A percentile compares a stretch with the other conserved stretches of the same genome.
These are phyloP conservation scores for Diplodia sapinea DNA, from an alignment of 2,329 filamentous ascomycete genomes.

Conservation along the genomic window DNA sequence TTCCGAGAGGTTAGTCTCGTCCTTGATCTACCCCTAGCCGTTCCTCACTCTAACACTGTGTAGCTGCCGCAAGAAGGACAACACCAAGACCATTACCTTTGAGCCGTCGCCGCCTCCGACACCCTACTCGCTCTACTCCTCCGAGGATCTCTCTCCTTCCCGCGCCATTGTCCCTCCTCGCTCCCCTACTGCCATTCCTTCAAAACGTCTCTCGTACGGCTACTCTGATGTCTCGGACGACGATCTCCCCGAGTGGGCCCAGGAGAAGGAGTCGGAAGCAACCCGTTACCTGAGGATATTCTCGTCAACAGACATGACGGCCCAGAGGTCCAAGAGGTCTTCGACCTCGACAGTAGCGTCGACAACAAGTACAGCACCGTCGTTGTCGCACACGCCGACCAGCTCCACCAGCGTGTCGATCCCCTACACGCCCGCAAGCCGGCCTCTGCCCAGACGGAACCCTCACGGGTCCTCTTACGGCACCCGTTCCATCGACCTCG, in stretches of 20 bases:
- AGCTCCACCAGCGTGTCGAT: slow-evolving; percentile 54
- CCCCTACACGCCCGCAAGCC: slow-evolving; percentile 48
- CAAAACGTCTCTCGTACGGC: slow-evolving; percentile 48
- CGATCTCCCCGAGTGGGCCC: slow-evolving; percentile 38
- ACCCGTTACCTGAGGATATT: slow-evolving; percentile 52
- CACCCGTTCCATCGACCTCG: slow-evolving; percentile 52
- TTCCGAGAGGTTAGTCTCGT: slow-evolving; percentile 62
- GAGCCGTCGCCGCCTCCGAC: slow-evolving; percentile 47
- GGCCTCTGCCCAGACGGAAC: slow-evolving; percentile 49
- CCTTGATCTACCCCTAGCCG: slow-evolving; percentile 11
- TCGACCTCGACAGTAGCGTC: slow-evolving; percentile 42
- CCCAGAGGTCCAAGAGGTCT: slow-evolving; percentile 36
- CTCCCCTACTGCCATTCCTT: slow-evolving; percentile 52
- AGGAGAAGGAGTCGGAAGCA: slow-evolving; percentile 48
- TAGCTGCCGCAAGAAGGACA: slow-evolving; percentile 56
- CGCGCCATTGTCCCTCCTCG: slow-evolving; percentile 55
- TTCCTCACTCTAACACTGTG: slow-evolving; percentile 10
- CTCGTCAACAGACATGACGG: slow-evolving; percentile 38
- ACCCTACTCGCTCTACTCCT: slow-evolving; percentile 46
- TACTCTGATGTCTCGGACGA: slow-evolving; percentile 53
- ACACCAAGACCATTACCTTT: slow-evolving; percentile 44
- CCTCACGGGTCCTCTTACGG: slow-evolving; percentile 48
- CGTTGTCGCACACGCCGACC: slow-evolving; percentile 54
- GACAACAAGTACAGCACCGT: slow-evolving; percentile 49
- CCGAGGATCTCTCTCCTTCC: slow-evolving; percentile 45